Evolutionary conservation across 164 flowering plant species (phyloP).

Genomic region (Chimonanthus praecox): DNA sequence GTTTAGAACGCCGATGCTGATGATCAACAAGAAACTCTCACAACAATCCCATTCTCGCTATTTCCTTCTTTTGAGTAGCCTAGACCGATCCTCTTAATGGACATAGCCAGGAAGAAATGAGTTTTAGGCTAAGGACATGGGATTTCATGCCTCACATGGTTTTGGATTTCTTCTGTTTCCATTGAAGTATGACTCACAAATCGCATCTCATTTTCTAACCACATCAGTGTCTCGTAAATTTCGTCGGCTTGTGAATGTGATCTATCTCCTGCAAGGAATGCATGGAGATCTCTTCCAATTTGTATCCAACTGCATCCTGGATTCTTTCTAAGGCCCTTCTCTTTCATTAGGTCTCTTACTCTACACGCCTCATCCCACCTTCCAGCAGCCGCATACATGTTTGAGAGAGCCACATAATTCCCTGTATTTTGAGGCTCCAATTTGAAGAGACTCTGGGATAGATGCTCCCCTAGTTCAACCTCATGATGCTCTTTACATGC

Average conservation of each 20-base stretch:
- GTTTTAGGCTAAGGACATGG: neutral
- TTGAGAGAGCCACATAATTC: constrained; percentile 53
- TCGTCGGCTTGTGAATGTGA: constrained; percentile 36
- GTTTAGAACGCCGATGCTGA: neutral
- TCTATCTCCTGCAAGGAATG: constrained; percentile 44
- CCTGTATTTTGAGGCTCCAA: constrained; percentile 56
- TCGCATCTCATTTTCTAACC: constrained; percentile 34
- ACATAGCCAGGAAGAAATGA: neutral
- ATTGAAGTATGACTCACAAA: neutral
- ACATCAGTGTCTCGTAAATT: constrained; percentile 27
- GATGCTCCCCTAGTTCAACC: constrained; percentile 36
- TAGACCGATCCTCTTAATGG: neutral
- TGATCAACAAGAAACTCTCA: neutral
- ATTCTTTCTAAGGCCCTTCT: constrained; percentile 39
- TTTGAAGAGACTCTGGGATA: constrained; percentile 27
- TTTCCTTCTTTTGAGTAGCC: too few species aligned
- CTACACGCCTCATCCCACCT: constrained; percentile 39
- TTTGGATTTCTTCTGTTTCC: neutral
- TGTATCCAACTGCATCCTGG: constrained; percentile 71
- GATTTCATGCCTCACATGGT: neutral
- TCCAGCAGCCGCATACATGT: constrained; percentile 46
- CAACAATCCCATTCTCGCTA: too few species aligned
- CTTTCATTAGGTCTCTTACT: constrained; percentile 43
- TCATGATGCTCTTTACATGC: constrained; percentile 37
- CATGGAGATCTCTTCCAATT: constrained; percentile 42